Evolutionary conservation across 1,139 yeast genomes (phyloP).

Genomic region (Blastobotrys malaysiensis): DNA sequence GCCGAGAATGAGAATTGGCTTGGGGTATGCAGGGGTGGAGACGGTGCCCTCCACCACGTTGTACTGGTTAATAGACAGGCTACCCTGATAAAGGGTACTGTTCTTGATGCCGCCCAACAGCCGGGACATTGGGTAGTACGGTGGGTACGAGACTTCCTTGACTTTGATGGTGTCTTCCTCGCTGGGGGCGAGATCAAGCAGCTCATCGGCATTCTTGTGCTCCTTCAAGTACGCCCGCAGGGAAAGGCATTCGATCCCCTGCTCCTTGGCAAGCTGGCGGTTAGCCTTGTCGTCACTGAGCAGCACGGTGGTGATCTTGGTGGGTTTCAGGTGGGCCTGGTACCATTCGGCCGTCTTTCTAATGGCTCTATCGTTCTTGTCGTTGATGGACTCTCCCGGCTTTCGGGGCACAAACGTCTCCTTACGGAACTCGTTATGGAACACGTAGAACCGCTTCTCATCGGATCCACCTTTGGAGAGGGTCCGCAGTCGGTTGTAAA

Average conservation of each 20-base stretch:
- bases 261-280: constrained; percentile 50
- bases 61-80: constrained; percentile 71
- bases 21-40: constrained; percentile 64
- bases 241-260: constrained; percentile 51
- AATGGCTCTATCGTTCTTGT: constrained; percentile 88
- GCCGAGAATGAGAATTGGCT: constrained; percentile 79
- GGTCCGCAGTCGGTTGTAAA: constrained; percentile 76
- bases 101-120: constrained; percentile 85
- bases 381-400: constrained; percentile 72
- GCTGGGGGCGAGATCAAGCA: constrained; percentile 72
- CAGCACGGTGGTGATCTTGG: constrained; percentile 47
- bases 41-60: constrained; percentile 87
- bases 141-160: constrained; percentile 48
- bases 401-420: constrained; percentile 62
- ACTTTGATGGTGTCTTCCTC: constrained; percentile 32
- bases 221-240: constrained; percentile 63
- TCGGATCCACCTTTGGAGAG: constrained; percentile 58
- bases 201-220: constrained; percentile 68
- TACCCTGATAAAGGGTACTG: constrained; percentile 85
- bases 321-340: constrained; percentile 50
- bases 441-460: constrained; percentile 80
- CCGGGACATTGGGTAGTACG: constrained; percentile 74
- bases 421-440: constrained; percentile 85
- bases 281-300: constrained; percentile 76
- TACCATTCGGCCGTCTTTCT: constrained; percentile 73